Percentiles rank a stretch among this genome's conserved stretches.
Conservation (phyloP, 2,329 filamentous ascomycete species). For the Neonectria coccinea region DNA sequence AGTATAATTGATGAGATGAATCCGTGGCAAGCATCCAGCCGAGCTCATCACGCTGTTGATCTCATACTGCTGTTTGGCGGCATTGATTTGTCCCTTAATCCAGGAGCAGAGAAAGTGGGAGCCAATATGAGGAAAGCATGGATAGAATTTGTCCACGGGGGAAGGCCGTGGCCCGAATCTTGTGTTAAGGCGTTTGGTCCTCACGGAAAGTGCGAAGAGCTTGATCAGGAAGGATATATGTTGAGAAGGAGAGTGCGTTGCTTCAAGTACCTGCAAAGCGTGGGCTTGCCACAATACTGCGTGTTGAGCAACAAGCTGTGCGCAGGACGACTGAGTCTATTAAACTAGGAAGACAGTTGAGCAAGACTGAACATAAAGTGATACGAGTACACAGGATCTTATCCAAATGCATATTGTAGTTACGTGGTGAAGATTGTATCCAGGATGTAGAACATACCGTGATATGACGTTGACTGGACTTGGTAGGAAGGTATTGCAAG, state of each 20-base stretch:
- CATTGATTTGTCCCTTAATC: conserved; percentile 51
- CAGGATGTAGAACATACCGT: too few species aligned
- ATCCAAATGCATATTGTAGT: too few species aligned
- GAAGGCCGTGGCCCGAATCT: conserved; percentile 50
- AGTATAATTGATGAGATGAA: conserved; percentile 57
- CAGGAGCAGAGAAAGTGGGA: conserved; percentile 49
- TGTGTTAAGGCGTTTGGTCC: conserved; percentile 52
- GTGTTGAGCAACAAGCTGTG: conserved; percentile 49
- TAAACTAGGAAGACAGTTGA: conserved; percentile 43
- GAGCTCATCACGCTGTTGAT: conserved; percentile 61
- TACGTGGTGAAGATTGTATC: too few species aligned
- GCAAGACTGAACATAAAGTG: too few species aligned
- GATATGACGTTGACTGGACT: not conserved
- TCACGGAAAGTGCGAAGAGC: conserved; percentile 49
- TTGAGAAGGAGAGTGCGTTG: conserved; percentile 7
- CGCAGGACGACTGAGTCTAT: conserved; percentile 56
- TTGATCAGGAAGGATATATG: conserved; percentile 47
- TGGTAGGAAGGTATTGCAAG: not conserved
- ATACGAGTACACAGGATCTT: too few species aligned
- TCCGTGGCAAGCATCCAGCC: conserved; percentile 59
- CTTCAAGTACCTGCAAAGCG: conserved; percentile 42
- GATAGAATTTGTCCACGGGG: conserved; percentile 53
- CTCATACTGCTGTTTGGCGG: conserved; percentile 58
- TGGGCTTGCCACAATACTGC: conserved; percentile 46
- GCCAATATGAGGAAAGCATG: conserved; percentile 54